A percentile compares a stretch with the other conserved stretches of the same genome.
phyloP scores from a whole-genome alignment of 2,329 filamentous ascomycete genomes.

The Bipolaris cookei region DNA sequence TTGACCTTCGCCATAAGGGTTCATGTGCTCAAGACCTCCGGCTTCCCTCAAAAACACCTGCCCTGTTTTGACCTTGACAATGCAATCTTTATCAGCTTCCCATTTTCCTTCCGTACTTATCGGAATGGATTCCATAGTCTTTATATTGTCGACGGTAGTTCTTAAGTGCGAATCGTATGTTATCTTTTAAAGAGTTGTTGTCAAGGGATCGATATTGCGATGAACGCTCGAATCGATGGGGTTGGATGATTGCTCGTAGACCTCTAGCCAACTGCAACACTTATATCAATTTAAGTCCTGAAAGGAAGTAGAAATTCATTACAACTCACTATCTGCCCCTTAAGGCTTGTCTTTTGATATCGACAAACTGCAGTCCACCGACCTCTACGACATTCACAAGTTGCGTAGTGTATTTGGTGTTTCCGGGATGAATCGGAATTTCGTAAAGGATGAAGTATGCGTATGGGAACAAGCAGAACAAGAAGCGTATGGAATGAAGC shows the following conservation, averaged over 20 bases:
- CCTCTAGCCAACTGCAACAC: not conserved
- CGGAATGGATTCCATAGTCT: not conserved
- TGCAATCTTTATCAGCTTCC: not conserved
- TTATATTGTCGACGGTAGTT: not conserved
- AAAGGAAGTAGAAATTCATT: not conserved
- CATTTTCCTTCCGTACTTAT: not conserved
- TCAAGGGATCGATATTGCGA: not conserved
- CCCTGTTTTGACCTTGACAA: not conserved
- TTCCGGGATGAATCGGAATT: not conserved
- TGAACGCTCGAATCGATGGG: not conserved
- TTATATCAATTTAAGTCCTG: not conserved
- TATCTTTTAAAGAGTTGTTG: not conserved
- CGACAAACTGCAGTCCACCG: not conserved
- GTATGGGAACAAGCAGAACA: too few relatives aligned
- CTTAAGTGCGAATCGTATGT: not conserved
- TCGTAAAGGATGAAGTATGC: too few relatives aligned
- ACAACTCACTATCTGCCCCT: not conserved
- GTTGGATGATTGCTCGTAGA: not conserved
- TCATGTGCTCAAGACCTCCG: not conserved
- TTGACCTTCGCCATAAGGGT: not conserved
- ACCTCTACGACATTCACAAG: not conserved
- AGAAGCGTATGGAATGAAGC: too few relatives aligned
- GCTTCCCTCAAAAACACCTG: not conserved
- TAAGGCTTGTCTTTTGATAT: not conserved
- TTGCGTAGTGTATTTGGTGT: not conserved